Conservation (phyloP, 2,329 filamentous ascomycete species). For the Whalleya microplaca region DNA sequence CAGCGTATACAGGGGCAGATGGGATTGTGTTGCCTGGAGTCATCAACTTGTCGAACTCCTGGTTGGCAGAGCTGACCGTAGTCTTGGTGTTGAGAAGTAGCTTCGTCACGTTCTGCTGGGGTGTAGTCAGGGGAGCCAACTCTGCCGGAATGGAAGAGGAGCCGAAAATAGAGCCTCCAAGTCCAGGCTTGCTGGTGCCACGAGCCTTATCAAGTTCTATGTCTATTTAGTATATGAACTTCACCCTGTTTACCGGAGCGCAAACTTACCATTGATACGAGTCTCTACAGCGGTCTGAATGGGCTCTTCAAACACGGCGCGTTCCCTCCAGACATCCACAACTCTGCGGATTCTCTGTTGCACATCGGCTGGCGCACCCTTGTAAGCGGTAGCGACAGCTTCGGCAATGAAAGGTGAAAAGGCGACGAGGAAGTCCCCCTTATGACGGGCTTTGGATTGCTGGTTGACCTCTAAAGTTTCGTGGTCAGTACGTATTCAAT, state of each 20-base stretch:
- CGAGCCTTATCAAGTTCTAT: slow-evolving; percentile 66
- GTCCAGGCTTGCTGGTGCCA: slow-evolving; percentile 54
- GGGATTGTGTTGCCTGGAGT: slow-evolving; percentile 71
- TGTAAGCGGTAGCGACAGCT: slow-evolving; percentile 88
- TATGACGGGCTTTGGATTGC: slow-evolving; percentile 90
- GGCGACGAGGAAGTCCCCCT: slow-evolving; percentile 88
- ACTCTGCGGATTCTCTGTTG: slow-evolving; percentile 87
- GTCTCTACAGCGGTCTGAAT: slow-evolving; percentile 82
- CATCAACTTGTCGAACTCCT: slow-evolving; percentile 83
- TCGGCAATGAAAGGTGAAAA: slow-evolving; percentile 93
- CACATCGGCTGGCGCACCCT: slow-evolving; percentile 81
- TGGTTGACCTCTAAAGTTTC: slow-evolving; percentile 79
- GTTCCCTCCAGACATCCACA: slow-evolving; percentile 90
- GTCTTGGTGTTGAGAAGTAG: slow-evolving; percentile 69
- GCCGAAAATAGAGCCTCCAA: slow-evolving; percentile 69
- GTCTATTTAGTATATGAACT: slow-evolving; percentile 12
- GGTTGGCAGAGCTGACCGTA: slow-evolving; percentile 70
- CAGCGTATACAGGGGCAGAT: slow-evolving; percentile 87
- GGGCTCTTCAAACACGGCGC: slow-evolving; percentile 78
- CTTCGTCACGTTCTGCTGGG: slow-evolving; percentile 76
- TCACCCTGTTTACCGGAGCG: slow-evolving; percentile 16
- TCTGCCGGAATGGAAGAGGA: slow-evolving; percentile 71
- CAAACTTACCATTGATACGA: slow-evolving; percentile 72
- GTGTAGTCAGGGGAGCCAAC: slow-evolving; percentile 72
- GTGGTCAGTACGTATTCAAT: slow-evolving; percentile 11